Evolutionary conservation across 805 yeast species (phyloP).

Genomic region (Pichia sporocuriosa): DNA sequence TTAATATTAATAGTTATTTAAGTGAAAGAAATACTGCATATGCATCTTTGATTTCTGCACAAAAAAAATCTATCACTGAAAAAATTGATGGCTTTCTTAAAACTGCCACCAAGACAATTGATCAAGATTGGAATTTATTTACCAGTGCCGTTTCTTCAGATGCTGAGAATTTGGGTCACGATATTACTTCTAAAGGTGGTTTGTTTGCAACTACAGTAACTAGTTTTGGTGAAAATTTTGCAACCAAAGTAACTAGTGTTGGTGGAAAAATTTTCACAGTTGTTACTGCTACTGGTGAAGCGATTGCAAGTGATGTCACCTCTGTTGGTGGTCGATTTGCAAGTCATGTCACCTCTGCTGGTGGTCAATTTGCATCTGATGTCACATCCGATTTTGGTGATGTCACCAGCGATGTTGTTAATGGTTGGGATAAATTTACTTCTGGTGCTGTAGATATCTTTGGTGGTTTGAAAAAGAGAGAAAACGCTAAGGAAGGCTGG

Average conservation of each 20-base stretch:
- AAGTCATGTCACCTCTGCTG: neutral
- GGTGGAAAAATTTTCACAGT: constrained; percentile 2
- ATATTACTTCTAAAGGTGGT: constrained; percentile 9
- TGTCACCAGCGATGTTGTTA: constrained; percentile 4
- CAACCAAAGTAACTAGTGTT: constrained; percentile 8
- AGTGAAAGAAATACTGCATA: constrained; percentile 7
- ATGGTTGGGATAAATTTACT: constrained; percentile 4
- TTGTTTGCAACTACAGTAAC: constrained; percentile 7
- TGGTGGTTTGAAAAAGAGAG: neutral
- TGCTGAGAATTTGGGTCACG: constrained; percentile 6
- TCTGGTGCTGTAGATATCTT: neutral
- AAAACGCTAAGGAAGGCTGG: constrained; percentile 2
- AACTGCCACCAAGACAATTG: neutral
- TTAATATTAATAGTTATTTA: constrained; percentile 1
- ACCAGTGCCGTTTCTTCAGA: neutral
- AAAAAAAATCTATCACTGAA: constrained; percentile 5
- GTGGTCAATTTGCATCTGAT: neutral
- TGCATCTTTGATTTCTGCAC: constrained; percentile 3
- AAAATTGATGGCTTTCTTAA: neutral
- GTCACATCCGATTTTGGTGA: constrained; percentile 5
- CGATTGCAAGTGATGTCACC: constrained; percentile 8
- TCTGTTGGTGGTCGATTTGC: constrained; percentile 2
- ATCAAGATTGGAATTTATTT: neutral
- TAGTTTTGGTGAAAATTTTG: constrained; percentile 4
- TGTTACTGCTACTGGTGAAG: constrained; percentile 4